These are phyloP conservation scores for Fomitiporia mediterranea DNA, from an alignment of 1,284 basidiomycete genomes.

Conservation along the genomic window DNA sequence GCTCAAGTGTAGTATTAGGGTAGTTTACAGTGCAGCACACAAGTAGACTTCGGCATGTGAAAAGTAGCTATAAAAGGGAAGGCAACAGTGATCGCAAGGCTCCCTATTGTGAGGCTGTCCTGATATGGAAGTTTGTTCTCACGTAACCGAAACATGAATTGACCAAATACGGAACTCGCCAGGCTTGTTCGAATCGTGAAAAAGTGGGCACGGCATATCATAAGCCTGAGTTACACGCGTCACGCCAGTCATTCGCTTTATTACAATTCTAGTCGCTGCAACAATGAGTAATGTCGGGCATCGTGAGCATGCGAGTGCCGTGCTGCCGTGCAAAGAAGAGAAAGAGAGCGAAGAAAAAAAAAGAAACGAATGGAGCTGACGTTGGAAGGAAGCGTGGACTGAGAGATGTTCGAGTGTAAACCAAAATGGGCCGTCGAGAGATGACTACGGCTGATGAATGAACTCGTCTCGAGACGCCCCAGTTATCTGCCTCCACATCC, in stretches of 20 bases:
- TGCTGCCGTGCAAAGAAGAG: neutral
- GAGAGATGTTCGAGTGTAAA: slow-evolving; percentile 2
- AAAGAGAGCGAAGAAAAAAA: neutral
- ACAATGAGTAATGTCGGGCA: neutral
- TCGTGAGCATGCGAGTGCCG: neutral
- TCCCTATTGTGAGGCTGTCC: no score
- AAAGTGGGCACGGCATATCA: neutral
- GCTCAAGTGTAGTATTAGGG: no score
- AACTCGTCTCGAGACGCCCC: neutral
- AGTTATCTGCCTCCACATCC: neutral
- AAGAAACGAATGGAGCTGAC: neutral
- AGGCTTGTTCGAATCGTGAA: neutral
- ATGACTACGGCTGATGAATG: slow-evolving; percentile 4
- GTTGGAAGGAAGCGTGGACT: neutral
- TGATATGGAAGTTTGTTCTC: no score
- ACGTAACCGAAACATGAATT: neutral
- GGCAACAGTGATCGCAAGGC: no score
- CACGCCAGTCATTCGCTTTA: neutral
- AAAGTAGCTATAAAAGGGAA: no score
- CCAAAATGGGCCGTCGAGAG: slow-evolving; percentile 1
- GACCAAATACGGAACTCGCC: slow-evolving; percentile 8
- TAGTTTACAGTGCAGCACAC: neutral
- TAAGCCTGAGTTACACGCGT: neutral
- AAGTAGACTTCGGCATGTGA: neutral
- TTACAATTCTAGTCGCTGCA: neutral